Conservation (phyloP, 2,329 filamentous ascomycete species). For the Fusarium caatingaense region DNA sequence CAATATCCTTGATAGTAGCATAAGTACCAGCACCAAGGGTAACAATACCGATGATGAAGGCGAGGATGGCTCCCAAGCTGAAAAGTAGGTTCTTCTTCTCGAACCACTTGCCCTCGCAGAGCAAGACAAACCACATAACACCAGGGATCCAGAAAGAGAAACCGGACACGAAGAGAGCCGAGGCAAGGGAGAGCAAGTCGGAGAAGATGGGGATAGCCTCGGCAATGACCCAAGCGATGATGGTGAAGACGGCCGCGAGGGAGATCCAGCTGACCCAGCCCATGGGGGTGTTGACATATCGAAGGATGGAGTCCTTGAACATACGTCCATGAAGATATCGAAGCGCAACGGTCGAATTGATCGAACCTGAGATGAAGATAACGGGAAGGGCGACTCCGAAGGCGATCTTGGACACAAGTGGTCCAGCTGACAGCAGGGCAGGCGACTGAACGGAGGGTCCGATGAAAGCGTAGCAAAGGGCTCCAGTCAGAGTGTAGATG, state of each 20-base stretch:
- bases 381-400: slow-evolving; percentile 75
- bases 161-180: slow-evolving; percentile 31
- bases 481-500: slow-evolving; percentile 74
- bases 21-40: slow-evolving; percentile 38
- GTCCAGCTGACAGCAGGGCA: slow-evolving; percentile 73
- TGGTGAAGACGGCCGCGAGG: slow-evolving; percentile 28
- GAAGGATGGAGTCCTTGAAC: slow-evolving; percentile 35
- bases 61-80: slow-evolving; percentile 32
- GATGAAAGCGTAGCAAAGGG: slow-evolving; percentile 76
- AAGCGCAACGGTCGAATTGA: slow-evolving; percentile 36
- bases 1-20: slow-evolving; percentile 39
- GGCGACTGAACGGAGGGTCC: slow-evolving; percentile 72
- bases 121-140: slow-evolving; percentile 37
- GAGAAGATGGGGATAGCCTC: slow-evolving; percentile 39
- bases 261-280: slow-evolving; percentile 37
- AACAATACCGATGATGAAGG: slow-evolving; percentile 34
- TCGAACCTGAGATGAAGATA: slow-evolving; percentile 48
- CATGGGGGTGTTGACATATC: slow-evolving; percentile 35
- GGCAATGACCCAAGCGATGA: slow-evolving; percentile 37
- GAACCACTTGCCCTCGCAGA: slow-evolving; percentile 36
- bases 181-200: slow-evolving; percentile 33
- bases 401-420: slow-evolving; percentile 71
- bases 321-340: slow-evolving; percentile 38
- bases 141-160: slow-evolving; percentile 38
- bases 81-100: slow-evolving; percentile 34